Evolutionary conservation across 495 filamentous ascomycete species (phyloP).

Genomic region (Aspergillus saccharolyticus): DNA sequence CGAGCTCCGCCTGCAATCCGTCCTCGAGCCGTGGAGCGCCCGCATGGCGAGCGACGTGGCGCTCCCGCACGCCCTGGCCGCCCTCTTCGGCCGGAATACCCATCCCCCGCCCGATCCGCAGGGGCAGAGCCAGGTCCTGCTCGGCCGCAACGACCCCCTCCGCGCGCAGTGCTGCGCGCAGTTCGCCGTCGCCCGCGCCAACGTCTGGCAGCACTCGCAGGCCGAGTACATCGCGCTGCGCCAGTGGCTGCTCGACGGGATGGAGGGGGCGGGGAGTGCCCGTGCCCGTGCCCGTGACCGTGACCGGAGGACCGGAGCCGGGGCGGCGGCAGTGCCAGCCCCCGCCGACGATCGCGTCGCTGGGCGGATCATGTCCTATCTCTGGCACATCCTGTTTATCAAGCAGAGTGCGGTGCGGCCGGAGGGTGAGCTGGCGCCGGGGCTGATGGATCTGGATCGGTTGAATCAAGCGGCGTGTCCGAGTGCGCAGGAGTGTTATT

Average conservation of each 20-base stretch:
- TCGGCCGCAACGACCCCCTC: slow-evolving; percentile 30
- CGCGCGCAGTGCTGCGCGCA: slow-evolving; percentile 45
- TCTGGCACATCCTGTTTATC: slow-evolving; percentile 44
- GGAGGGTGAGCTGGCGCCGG: slow-evolving; percentile 14
- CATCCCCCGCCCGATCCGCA: no score
- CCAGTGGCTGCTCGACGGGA: slow-evolving; percentile 41
- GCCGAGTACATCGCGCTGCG: slow-evolving; percentile 39
- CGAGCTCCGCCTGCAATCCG: slow-evolving; percentile 33
- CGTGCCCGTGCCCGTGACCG: no score
- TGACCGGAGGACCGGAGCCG: no score
- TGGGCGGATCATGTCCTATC: slow-evolving; percentile 37
- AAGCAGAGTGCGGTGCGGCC: slow-evolving; percentile 22
- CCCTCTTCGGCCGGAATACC: slow-evolving; percentile 27
- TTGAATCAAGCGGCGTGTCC: slow-evolving; percentile 37
- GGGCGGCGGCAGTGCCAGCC: slow-evolving; percentile 24
- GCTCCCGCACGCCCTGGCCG: slow-evolving; percentile 26
- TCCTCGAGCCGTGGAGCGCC: slow-evolving; percentile 35
- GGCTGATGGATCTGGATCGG: slow-evolving; percentile 37
- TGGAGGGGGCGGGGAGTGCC: no score
- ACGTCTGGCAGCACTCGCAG: slow-evolving; percentile 31
- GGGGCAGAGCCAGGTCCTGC: slow-evolving; percentile 5
- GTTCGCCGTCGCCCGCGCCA: slow-evolving; percentile 35
- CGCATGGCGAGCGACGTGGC: slow-evolving; percentile 36
- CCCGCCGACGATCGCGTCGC: slow-evolving; percentile 31
- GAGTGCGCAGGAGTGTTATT: slow-evolving; percentile 38